Evolutionary conservation across 495 filamentous ascomycete species (phyloP).

Genomic region (Extremus antarcticus): DNA sequence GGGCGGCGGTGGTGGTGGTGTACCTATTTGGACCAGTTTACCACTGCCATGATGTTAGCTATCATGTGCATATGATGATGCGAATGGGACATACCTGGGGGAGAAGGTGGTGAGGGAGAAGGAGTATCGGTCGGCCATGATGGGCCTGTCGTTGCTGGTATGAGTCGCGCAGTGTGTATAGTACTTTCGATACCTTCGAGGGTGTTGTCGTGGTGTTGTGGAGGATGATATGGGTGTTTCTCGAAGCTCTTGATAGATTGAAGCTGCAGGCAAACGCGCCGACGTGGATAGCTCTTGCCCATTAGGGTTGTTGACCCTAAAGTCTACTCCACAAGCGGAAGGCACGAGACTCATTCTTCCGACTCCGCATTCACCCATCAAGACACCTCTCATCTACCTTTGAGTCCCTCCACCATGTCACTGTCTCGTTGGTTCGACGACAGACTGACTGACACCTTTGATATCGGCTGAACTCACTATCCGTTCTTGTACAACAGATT

Average conservation of each 20-base stretch:
- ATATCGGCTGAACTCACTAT: not conserved
- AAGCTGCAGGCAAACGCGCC: not conserved
- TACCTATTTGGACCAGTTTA: constrained; percentile 82
- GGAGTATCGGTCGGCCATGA: constrained; percentile 97
- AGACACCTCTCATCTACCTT: not conserved
- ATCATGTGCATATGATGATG: no score
- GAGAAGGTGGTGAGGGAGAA: constrained; percentile 99
- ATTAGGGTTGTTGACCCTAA: no score
- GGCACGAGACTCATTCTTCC: not conserved
- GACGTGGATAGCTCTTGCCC: not conserved
- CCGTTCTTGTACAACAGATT: not conserved
- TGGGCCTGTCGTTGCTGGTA: constrained; percentile 13
- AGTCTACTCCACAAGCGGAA: no score
- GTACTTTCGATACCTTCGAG: not conserved
- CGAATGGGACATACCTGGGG: constrained; percentile 70
- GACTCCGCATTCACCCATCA: not conserved
- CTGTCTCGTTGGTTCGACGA: not conserved
- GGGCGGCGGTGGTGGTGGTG: not conserved
- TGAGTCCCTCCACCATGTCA: not conserved
- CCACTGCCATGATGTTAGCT: constrained; percentile 46
- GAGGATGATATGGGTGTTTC: not conserved
- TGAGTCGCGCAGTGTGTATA: not conserved
- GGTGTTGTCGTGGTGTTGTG: not conserved
- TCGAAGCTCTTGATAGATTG: not conserved
- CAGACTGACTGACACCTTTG: not conserved